phyloP scores from a whole-genome alignment of 176 grass and related monocot species.

The Canna indica region DNA sequence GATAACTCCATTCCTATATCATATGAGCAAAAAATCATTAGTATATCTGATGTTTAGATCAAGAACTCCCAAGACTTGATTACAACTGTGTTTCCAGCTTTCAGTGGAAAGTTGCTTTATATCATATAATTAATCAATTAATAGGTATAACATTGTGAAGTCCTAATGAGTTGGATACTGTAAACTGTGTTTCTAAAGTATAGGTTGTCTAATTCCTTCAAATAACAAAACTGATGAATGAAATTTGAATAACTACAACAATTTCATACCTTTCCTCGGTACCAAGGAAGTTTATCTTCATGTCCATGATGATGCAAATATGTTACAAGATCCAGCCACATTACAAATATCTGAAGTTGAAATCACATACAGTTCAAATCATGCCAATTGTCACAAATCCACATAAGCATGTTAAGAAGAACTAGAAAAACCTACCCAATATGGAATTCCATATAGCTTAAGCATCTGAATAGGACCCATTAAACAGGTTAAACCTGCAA shows the following conservation, averaged over 20 bases:
- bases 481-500: slow-evolving; percentile 32
- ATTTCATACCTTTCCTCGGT: slow-evolving; percentile 56
- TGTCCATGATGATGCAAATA: slow-evolving; percentile 90
- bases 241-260: not conserved
- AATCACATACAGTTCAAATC: not conserved
- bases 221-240: not conserved
- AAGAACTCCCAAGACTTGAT: not conserved
- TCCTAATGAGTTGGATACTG: not conserved
- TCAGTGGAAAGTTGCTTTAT: too few species aligned
- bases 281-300: slow-evolving; percentile 61
- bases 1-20: slow-evolving; percentile 85
- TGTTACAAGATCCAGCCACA: slow-evolving; percentile 85
- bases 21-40: not conserved
- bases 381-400: not conserved
- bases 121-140: too few species aligned
- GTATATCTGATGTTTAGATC: not conserved
- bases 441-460: slow-evolving; percentile 60
- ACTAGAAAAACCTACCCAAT: slow-evolving; percentile 34
- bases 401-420: not conserved
- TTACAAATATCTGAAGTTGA: slow-evolving; percentile 54
- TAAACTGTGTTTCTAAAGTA: not conserved
- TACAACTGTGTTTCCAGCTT: not conserved
- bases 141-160: too few species aligned
- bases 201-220: not conserved
- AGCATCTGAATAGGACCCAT: slow-evolving; percentile 35